Conservation (phyloP, 371 early-diverging fungal genomes). For the Blyttiomyces sp. region DNA sequence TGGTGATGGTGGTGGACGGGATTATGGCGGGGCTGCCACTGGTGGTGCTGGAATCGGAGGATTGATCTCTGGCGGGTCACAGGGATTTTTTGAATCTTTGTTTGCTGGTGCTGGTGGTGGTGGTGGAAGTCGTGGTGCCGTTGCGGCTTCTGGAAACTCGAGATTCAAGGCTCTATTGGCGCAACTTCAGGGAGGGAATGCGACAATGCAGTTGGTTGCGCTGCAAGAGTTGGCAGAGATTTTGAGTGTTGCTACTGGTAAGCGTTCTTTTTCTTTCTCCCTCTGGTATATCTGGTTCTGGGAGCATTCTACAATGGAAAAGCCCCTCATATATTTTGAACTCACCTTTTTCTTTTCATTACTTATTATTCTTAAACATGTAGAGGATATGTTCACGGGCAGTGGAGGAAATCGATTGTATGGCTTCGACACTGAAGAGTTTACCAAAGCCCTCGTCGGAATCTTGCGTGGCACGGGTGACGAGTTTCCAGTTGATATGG, state of each 20-base stretch:
- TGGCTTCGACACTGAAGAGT: slow-evolving; percentile 41
- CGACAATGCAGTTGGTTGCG: slow-evolving; percentile 33
- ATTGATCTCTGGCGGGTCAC: too few relatives aligned
- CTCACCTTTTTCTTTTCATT: slow-evolving; percentile 5
- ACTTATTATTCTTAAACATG: not conserved
- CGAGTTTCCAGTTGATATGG: slow-evolving; percentile 14
- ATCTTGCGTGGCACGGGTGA: slow-evolving; percentile 22
- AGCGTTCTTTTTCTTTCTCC: not conserved
- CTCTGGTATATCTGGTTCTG: not conserved
- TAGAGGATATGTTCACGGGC: slow-evolving; percentile 46
- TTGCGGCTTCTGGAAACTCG: not conserved
- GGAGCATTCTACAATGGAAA: not conserved
- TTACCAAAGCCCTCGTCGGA: slow-evolving; percentile 28
- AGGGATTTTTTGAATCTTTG: too few relatives aligned
- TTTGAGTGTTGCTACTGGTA: slow-evolving; percentile 41
- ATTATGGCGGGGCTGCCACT: too few relatives aligned
- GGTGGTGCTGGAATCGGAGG: too few relatives aligned
- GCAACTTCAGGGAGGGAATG: slow-evolving; percentile 23
- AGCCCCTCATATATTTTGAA: not conserved
- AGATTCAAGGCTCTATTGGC: slow-evolving; percentile 18
- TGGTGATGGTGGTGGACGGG: too few relatives aligned
- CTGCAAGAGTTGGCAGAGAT: slow-evolving; percentile 44
- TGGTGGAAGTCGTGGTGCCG: too few relatives aligned
- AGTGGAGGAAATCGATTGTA: slow-evolving; percentile 26
- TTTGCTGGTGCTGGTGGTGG: too few relatives aligned